Evolutionary conservation across 164 flowering plant species (phyloP), one percentile per base, ranked within the genome.

Genomic region (Liriodendron chinense): DNA sequence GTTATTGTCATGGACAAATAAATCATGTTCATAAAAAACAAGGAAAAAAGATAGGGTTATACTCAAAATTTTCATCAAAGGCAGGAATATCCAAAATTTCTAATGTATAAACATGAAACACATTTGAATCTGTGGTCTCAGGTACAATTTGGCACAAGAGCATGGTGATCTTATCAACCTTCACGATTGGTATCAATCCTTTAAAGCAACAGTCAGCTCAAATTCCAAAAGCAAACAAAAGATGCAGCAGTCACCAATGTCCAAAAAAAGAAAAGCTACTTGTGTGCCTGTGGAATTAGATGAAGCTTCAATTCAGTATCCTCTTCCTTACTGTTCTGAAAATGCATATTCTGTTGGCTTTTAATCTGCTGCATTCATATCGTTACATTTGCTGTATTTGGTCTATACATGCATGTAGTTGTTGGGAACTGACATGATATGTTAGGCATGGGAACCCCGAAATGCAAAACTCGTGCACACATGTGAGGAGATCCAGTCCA

Each of bases 141-240:
- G 94, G 93, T 93, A 91, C 76, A 81, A 78, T 3, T 79, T 94
- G 67, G 86, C 93, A 34, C 98, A 92, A 85, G 98, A 96, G 82
- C 97, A 94, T 78, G 98, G 98, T 14, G 98, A 94, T 85, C 87
- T 91, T 74, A 96, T 96, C 77, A 96, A 96, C 79, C 89, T 96
- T 62, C 94, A 92, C 71, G 97, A 96, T 81, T 94, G 97, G 99
- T 94, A 86, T 80, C 90, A 91, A 64, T 90, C 97, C 70, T 96
- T 91, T 83, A 90, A 89, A 78, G 74, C 88, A 69, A 81, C 77
- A 14, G 62, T 89, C 68, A 73, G 57, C 13, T 74, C 88, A 22
- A 70, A 70, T 47, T 79, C 50, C 43, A 86, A 82, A 77, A 76
- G 71, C 70, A 92, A 87, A 63, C 76, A 80, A n/a, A 89, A 82